Evolutionary conservation across 495 filamentous ascomycete species (phyloP), one percentile per base, ranked within the genome.

Genomic region (Acidomyces sp.): DNA sequence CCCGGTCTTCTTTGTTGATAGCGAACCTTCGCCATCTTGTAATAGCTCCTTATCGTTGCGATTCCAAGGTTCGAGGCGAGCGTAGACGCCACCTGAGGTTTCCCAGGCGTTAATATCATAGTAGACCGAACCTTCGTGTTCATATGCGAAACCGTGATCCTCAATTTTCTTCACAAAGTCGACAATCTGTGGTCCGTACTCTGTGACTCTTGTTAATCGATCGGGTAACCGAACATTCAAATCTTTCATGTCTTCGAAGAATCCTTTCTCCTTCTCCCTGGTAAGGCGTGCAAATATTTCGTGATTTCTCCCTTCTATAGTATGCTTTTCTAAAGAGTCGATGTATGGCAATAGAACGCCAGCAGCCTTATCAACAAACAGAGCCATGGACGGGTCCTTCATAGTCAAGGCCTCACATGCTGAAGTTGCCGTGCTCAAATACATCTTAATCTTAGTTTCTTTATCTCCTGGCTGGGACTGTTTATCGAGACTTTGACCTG

Each of bases 101-200:
- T 97, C 90, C 51, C 94, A 96, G 0, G 84, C 74, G 2, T 66
- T 63, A 46, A 93, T 95, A 48, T 95, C 88, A 43, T 95, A 96
- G 61, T 95, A 97, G 2, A 97, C 85, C 0, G 82, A 90, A 0
- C 85, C 85, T 31, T 46, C 39, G 22, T 45, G 33, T 31, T 42
- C 46, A 54, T 97, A 97, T 3, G 77, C 90, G 49, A 83, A 95
- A 0, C 78, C 77, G 52, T 93, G 92, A n/a, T 75, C 53, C 10
- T 94, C 68, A 30, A 97, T 78, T 39, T 68, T 70, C 49, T 84
- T 69, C 4, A 93, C 82, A 43, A 82, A 85, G 5, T 65, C 60
- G 10, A 78, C 82, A 48, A 95, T 94, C 57, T 93, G 75, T 0
- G 74, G 71, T 7, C 83, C 82, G 39, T 87, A 95, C 51, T 93